Evolutionary conservation across 2,329 filamentous ascomycete species (phyloP).

Genomic region (Curvularia verruculosa): DNA sequence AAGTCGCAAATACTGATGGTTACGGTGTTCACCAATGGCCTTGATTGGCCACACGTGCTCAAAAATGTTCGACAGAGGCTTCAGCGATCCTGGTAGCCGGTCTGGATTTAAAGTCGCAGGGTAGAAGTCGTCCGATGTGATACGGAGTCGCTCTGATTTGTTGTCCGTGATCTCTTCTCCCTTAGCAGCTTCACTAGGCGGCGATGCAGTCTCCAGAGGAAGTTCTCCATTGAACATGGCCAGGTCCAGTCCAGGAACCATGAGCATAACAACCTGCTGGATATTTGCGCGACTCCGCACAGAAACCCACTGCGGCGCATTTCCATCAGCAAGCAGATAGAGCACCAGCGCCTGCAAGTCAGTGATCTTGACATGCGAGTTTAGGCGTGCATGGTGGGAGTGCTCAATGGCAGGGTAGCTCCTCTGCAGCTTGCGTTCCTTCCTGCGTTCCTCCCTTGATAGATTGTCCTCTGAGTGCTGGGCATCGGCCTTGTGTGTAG

Average conservation of each 20-base stretch:
- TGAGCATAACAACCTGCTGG: constrained; percentile 81
- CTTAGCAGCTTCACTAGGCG: constrained; percentile 3
- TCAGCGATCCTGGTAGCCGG: constrained; percentile 51
- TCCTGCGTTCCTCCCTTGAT: constrained; percentile 33
- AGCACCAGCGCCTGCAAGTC: constrained; percentile 64
- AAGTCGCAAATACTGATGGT: constrained; percentile 66
- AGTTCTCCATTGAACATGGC: constrained; percentile 77
- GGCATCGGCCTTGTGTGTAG: constrained; percentile 13
- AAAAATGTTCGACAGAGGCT: constrained; percentile 81
- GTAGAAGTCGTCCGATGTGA: constrained; percentile 59
- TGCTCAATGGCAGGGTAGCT: constrained; percentile 56
- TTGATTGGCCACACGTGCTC: constrained; percentile 86
- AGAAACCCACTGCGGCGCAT: constrained; percentile 68
- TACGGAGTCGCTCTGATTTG: constrained; percentile 38
- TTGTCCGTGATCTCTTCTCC: constrained; percentile 17
- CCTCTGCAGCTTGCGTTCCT: constrained; percentile 41
- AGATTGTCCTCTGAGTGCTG: constrained; percentile 10
- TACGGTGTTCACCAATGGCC: constrained; percentile 81
- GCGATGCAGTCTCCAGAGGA: constrained; percentile 21
- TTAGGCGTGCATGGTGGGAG: constrained; percentile 59
- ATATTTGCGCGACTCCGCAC: constrained; percentile 63
- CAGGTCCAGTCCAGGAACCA: constrained; percentile 90
- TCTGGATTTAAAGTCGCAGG: constrained; percentile 52
- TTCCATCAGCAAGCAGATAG: constrained; percentile 65
- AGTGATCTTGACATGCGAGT: constrained; percentile 62